A percentile compares a stretch with the other conserved stretches of the same genome.
Conservation (phyloP, 2,329 filamentous ascomycete species). For the Xylaria sp. region DNA sequence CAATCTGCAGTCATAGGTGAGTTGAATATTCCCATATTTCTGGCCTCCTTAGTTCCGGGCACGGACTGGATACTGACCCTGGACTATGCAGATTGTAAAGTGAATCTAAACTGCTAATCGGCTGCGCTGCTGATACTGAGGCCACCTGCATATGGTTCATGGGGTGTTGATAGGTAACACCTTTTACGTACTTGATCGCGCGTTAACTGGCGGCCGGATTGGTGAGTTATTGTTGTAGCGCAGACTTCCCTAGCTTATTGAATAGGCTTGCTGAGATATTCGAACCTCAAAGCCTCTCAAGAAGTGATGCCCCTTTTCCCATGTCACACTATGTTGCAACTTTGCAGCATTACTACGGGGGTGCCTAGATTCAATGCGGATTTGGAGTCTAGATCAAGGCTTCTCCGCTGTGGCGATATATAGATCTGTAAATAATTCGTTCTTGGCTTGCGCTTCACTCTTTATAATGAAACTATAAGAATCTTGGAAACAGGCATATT, state of each 20-base stretch:
- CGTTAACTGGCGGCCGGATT: neutral
- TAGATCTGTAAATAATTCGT: neutral
- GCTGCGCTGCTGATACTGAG: neutral
- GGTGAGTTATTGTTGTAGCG: neutral
- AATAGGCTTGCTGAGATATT: neutral
- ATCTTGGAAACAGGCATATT: neutral
- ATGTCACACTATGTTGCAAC: neutral
- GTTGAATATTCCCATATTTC: conserved; percentile 56
- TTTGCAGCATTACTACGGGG: neutral
- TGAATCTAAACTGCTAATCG: conserved; percentile 31
- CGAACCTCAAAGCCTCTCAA: neutral
- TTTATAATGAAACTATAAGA: neutral
- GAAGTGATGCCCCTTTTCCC: neutral
- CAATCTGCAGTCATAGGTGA: conserved; percentile 64
- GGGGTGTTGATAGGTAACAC: neutral
- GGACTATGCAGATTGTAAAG: conserved; percentile 36
- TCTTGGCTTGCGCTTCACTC: neutral
- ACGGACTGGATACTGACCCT: conserved; percentile 16
- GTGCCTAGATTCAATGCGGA: neutral
- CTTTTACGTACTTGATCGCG: no score
- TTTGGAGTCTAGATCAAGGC: conserved; percentile 11
- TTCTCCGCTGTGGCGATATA: conserved; percentile 10
- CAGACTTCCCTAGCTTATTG: neutral
- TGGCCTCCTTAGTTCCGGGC: neutral
- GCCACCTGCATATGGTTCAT: neutral